Conservation (phyloP, 2,329 filamentous ascomycete genomes). For the Nemania sp. region DNA sequence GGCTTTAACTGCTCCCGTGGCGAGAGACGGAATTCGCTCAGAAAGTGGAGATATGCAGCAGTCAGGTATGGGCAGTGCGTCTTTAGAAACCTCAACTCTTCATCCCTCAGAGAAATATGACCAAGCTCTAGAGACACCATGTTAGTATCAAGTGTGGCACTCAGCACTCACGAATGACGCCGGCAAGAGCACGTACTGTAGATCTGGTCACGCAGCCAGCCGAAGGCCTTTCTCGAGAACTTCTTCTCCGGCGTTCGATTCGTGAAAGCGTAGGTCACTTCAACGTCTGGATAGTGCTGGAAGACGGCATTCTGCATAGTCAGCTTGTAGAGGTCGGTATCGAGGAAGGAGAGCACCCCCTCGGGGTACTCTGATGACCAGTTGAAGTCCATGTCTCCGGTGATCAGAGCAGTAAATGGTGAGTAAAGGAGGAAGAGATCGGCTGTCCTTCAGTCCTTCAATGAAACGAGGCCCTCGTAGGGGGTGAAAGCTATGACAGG, state of each 20-base stretch:
- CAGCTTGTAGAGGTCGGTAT: constrained; percentile 89
- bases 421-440: background rate
- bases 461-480: no score
- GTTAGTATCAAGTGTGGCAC: no score
- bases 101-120: constrained; percentile 75
- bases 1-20: constrained; percentile 79
- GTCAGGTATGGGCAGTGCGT: constrained; percentile 80
- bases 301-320: constrained; percentile 98
- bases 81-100: constrained; percentile 80
- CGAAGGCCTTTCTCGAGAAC: constrained; percentile 78
- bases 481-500: no score
- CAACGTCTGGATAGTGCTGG: constrained; percentile 82
- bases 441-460: no score
- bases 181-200: constrained; percentile 71
- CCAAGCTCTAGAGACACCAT: constrained; percentile 71
- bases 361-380: constrained; percentile 69
- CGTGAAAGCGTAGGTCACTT: constrained; percentile 90
- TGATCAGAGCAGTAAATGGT: background rate
- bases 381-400: constrained; percentile 62
- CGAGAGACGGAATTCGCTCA: constrained; percentile 78
- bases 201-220: constrained; percentile 84
- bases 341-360: constrained; percentile 80
- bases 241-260: constrained; percentile 96
- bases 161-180: no score
- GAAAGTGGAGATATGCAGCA: constrained; percentile 75